Conservation (phyloP, 805 yeast species). For the Sugiyamaella valdiviana region DNA sequence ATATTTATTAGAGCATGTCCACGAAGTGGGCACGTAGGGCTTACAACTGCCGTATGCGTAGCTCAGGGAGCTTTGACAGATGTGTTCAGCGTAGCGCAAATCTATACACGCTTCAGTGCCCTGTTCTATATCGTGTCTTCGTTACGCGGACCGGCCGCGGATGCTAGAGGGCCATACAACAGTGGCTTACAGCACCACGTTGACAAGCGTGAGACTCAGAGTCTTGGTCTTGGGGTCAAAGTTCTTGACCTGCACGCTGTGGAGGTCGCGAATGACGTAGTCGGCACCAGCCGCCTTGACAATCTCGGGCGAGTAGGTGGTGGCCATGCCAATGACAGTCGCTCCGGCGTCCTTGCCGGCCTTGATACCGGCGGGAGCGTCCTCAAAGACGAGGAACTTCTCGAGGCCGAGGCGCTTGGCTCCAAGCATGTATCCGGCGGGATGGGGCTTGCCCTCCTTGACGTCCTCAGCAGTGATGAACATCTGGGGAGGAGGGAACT, state of each 20-base stretch:
- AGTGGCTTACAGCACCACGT: conserved; percentile 1
- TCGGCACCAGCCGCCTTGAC: conserved; percentile 74
- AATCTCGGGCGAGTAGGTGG: conserved; percentile 64
- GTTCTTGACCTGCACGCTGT: conserved; percentile 51
- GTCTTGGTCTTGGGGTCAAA: conserved; percentile 38
- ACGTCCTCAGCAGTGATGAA: conserved; percentile 83
- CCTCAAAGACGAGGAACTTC: conserved; percentile 62
- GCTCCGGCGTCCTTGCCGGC: conserved; percentile 86
- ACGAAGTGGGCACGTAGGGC: no score
- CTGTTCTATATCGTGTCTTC: no score
- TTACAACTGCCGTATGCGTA: no score
- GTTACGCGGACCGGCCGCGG: background rate
- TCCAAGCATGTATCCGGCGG: conserved; percentile 61
- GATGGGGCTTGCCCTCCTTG: conserved; percentile 76
- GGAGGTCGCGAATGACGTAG: conserved; percentile 70
- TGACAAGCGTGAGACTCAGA: conserved; percentile 13
- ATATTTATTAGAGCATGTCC: no score
- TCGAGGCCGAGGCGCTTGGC: conserved; percentile 34
- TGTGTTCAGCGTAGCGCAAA: no score
- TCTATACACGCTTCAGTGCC: no score
- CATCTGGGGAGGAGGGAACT: conserved; percentile 56
- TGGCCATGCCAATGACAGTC: conserved; percentile 73
- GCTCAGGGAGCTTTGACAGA: no score
- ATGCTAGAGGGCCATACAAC: no score
- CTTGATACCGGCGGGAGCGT: conserved; percentile 80